Conservation (phyloP, 2,329 filamentous ascomycete species). For the Byssoonygena ceratinophila region DNA sequence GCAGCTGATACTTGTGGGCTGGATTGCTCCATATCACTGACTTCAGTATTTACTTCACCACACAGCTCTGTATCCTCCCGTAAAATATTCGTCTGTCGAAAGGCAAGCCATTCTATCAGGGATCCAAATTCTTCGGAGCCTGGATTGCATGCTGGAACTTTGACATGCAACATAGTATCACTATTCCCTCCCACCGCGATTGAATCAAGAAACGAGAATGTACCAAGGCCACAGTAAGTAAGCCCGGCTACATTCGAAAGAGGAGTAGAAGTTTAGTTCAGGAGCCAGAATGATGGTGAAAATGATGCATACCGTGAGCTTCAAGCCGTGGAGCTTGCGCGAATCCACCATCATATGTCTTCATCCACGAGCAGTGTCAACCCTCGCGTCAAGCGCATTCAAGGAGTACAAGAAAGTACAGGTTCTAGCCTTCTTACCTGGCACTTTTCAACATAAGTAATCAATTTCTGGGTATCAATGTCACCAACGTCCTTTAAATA, state of each 20-base stretch:
- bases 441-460: conserved; percentile 58
- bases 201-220: conserved; percentile 63
- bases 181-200: conserved; percentile 33
- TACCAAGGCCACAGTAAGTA: conserved; percentile 75
- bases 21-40: neutral
- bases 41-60: conserved; percentile 29
- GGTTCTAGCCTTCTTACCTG: conserved; percentile 37
- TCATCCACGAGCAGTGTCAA: conserved; percentile 9
- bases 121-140: conserved; percentile 26
- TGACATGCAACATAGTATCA: conserved; percentile 16
- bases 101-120: conserved; percentile 48
- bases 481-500: conserved; percentile 53
- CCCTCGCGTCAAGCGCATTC: conserved; percentile 14
- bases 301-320: conserved; percentile 66
- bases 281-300: too few species aligned
- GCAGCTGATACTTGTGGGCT: neutral
- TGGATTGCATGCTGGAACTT: conserved; percentile 23
- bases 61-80: conserved; percentile 36
- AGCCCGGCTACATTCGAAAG: conserved; percentile 56
- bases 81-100: conserved; percentile 54
- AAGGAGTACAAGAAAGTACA: neutral
- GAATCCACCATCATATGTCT: conserved; percentile 79
- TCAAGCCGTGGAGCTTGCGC: conserved; percentile 69
- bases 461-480: conserved; percentile 61
- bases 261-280: too few species aligned